A percentile compares a stretch with the other conserved stretches of the same genome.
phyloP scores from a whole-genome alignment of 148 eudicot species.

The Rhododendron williamsianum region DNA sequence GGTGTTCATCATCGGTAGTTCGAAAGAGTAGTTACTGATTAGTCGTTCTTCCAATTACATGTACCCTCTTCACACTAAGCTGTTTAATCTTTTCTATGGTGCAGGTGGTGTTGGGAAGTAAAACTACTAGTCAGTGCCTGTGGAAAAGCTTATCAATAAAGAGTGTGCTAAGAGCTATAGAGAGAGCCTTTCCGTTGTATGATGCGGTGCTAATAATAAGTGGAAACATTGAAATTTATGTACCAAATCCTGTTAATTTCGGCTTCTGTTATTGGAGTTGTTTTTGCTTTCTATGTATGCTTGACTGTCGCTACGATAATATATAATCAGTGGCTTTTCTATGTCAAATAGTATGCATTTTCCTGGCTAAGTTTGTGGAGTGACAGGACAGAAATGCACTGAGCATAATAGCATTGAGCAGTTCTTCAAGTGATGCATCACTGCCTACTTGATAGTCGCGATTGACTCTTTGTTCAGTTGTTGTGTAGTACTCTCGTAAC shows the following conservation, averaged over 20 bases:
- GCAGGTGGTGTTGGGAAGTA: conserved; percentile 22
- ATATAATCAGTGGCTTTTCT: background rate
- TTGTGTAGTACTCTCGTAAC: no score
- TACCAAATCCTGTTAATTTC: background rate
- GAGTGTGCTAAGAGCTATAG: background rate
- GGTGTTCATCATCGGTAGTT: background rate
- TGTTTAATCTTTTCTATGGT: background rate
- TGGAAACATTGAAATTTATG: background rate
- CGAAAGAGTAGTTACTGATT: background rate
- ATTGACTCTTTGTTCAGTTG: background rate
- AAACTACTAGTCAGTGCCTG: background rate
- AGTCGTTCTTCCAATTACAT: no score
- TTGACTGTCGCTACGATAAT: background rate
- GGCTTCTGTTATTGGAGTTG: background rate
- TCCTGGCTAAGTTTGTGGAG: background rate
- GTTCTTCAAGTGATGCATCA: background rate
- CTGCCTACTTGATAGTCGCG: background rate
- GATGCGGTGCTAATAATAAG: conserved; percentile 1
- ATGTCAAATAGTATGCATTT: background rate
- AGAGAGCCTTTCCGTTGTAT: background rate
- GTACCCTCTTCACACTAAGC: background rate
- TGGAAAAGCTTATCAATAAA: conserved; percentile 6
- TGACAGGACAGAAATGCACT: background rate
- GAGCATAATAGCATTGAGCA: background rate
- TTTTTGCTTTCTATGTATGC: background rate